phyloP scores from a whole-genome alignment of 2,329 filamentous ascomycete genomes.

The Chaetomium sp. region DNA sequence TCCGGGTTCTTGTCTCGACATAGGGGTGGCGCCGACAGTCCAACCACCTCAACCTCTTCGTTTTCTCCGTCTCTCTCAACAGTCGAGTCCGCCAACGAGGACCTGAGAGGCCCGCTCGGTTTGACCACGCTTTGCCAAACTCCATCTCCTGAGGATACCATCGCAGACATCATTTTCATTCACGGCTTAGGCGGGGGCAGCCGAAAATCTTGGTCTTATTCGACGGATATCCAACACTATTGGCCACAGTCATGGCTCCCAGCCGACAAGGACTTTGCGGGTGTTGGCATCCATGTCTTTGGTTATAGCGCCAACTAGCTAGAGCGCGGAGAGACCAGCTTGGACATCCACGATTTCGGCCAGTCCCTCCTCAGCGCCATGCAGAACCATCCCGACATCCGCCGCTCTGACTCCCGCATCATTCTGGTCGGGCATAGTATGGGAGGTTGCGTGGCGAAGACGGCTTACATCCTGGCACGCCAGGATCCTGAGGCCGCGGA shows the following conservation, averaged over 20 bases:
- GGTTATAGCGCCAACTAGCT: slow-evolving; percentile 43
- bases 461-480: slow-evolving; percentile 42
- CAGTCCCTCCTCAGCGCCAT: slow-evolving; percentile 40
- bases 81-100: neutral
- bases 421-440: slow-evolving; percentile 51
- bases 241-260: slow-evolving; percentile 45
- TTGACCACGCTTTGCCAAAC: slow-evolving; percentile 31
- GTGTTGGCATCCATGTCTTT: slow-evolving; percentile 42
- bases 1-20: too few species aligned
- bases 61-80: too few species aligned
- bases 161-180: slow-evolving; percentile 43
- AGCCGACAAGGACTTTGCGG: slow-evolving; percentile 38
- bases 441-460: slow-evolving; percentile 47
- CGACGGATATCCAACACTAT: slow-evolving; percentile 36
- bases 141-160: neutral
- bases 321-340: slow-evolving; percentile 30
- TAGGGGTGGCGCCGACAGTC: too few species aligned
- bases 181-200: slow-evolving; percentile 46
- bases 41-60: too few species aligned
- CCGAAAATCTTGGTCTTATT: slow-evolving; percentile 42
- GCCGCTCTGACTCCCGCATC: slow-evolving; percentile 39
- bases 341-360: slow-evolving; percentile 42
- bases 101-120: slow-evolving; percentile 29
- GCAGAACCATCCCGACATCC: slow-evolving; percentile 37
- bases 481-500: slow-evolving; percentile 38